Percentiles rank a stretch among this genome's conserved stretches.
Conservation (phyloP, 2,329 filamentous ascomycete genomes). For the Sphaceloma murrayae region DNA sequence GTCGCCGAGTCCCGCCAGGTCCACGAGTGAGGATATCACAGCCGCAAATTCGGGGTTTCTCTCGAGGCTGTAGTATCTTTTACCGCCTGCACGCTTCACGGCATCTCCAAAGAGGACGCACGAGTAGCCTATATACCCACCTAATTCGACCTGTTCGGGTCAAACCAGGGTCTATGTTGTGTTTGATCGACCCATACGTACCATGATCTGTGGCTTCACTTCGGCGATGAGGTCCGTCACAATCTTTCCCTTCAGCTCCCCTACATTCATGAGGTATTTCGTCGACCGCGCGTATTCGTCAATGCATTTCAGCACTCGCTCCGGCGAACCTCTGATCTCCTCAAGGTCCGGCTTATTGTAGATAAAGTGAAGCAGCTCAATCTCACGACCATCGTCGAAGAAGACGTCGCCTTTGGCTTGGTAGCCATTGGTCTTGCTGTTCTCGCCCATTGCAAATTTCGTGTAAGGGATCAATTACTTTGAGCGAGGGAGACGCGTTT, state of each 20-base stretch:
- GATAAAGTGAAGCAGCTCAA: constrained; percentile 61
- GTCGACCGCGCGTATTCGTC: constrained; percentile 57
- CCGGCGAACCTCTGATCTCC: constrained; percentile 53
- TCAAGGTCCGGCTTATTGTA: constrained; percentile 53
- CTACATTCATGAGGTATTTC: constrained; percentile 73
- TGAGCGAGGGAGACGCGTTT: constrained; percentile 11
- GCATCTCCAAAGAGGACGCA: constrained; percentile 64
- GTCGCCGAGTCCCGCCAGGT: constrained; percentile 62
- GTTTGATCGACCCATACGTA: constrained; percentile 25
- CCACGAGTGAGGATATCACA: constrained; percentile 58
- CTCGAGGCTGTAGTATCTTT: constrained; percentile 62
- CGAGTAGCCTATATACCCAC: constrained; percentile 75
- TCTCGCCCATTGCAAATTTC: constrained; percentile 22
- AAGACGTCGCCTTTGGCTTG: constrained; percentile 40
- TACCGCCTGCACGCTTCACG: constrained; percentile 53
- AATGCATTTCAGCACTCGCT: constrained; percentile 56
- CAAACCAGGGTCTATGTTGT: too few relatives aligned
- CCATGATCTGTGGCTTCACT: constrained; percentile 57
- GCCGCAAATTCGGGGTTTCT: constrained; percentile 64
- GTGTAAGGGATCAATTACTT: background rate
- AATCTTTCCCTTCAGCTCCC: constrained; percentile 62
- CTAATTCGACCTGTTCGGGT: constrained; percentile 53
- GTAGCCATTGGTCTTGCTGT: constrained; percentile 39
- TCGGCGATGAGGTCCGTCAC: constrained; percentile 59
- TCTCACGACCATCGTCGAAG: constrained; percentile 61